These are phyloP conservation scores for Alloascoidea africana DNA, from an alignment of 805 yeast genomes.

Conservation along the genomic window DNA sequence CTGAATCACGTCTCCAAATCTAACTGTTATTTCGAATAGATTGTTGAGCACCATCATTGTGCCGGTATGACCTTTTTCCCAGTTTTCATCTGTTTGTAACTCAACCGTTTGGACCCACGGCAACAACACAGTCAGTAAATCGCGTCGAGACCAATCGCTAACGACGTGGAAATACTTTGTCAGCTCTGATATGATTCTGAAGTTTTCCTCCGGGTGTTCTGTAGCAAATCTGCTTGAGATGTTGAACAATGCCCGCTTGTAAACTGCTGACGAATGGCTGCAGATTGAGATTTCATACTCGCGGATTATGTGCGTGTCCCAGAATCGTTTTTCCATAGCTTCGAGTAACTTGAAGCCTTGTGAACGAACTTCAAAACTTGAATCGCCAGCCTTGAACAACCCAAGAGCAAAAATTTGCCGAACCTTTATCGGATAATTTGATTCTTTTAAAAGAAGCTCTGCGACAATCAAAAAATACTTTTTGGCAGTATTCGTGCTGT, in stretches of 20 bases:
- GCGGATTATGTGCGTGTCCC: slow-evolving; percentile 35
- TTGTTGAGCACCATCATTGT: slow-evolving; percentile 64
- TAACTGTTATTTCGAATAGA: slow-evolving; percentile 71
- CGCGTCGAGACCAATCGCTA: slow-evolving; percentile 47
- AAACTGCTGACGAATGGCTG: slow-evolving; percentile 67
- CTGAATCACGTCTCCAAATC: slow-evolving; percentile 56
- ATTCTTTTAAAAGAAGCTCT: slow-evolving; percentile 39
- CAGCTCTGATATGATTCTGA: slow-evolving; percentile 53
- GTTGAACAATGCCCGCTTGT: slow-evolving; percentile 73
- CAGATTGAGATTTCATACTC: slow-evolving; percentile 56
- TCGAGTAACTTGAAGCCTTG: slow-evolving; percentile 61
- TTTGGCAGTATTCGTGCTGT: slow-evolving; percentile 36
- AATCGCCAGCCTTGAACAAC: slow-evolving; percentile 65
- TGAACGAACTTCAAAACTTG: slow-evolving; percentile 47
- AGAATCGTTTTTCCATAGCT: slow-evolving; percentile 45
- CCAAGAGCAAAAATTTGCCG: slow-evolving; percentile 64
- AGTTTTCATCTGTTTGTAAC: slow-evolving; percentile 30
- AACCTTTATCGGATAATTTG: slow-evolving; percentile 33
- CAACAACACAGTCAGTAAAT: slow-evolving; percentile 60
- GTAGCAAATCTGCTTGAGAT: slow-evolving; percentile 60
- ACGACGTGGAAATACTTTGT: slow-evolving; percentile 55
- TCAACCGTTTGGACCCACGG: slow-evolving; percentile 92
- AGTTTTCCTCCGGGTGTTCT: slow-evolving; percentile 40
- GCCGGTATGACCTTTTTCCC: slow-evolving; percentile 20
- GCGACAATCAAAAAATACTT: slow-evolving; percentile 61